These are phyloP conservation scores for Trichoderma guizhouense DNA, from an alignment of 2,329 filamentous ascomycete species.

Conservation along the genomic window DNA sequence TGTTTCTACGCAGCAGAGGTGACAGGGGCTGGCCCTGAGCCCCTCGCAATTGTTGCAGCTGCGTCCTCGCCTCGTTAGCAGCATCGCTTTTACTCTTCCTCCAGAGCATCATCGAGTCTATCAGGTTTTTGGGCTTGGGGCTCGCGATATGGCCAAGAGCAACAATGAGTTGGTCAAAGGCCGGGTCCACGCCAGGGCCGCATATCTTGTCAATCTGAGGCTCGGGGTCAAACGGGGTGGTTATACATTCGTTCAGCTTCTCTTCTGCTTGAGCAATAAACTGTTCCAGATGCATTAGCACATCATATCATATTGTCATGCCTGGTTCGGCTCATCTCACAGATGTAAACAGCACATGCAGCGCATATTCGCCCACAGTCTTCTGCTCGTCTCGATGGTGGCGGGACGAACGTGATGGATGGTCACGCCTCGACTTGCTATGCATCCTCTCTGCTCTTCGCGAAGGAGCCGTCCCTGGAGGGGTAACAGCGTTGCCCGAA, in stretches of 20 bases:
- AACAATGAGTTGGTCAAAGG: conserved; percentile 90
- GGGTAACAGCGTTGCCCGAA: conserved; percentile 45
- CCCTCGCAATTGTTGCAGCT: conserved; percentile 52
- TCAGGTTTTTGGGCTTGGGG: conserved; percentile 88
- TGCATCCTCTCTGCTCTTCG: conserved; percentile 60
- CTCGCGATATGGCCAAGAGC: conserved; percentile 93
- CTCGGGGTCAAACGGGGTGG: conserved; percentile 73
- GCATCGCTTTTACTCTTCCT: conserved; percentile 92
- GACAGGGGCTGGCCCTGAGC: conserved; percentile 40
- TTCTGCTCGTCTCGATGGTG: conserved; percentile 74
- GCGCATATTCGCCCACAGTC: conserved; percentile 95
- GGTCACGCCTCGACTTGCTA: conserved; percentile 67
- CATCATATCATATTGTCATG: neutral
- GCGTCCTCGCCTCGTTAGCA: conserved; percentile 63
- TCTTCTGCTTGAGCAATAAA: conserved; percentile 97
- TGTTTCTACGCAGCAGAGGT: conserved; percentile 66
- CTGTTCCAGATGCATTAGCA: conserved; percentile 34
- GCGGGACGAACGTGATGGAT: conserved; percentile 72
- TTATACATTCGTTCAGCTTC: conserved; percentile 86
- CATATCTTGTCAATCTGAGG: conserved; percentile 86
- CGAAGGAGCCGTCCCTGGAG: conserved; percentile 43
- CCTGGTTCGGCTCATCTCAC: conserved; percentile 43
- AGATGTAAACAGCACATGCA: conserved; percentile 94
- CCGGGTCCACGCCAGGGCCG: conserved; percentile 80
- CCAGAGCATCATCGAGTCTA: conserved; percentile 98